phyloP scores from a whole-genome alignment of 164 flowering plant species.

The Houttuynia cordata region DNA sequence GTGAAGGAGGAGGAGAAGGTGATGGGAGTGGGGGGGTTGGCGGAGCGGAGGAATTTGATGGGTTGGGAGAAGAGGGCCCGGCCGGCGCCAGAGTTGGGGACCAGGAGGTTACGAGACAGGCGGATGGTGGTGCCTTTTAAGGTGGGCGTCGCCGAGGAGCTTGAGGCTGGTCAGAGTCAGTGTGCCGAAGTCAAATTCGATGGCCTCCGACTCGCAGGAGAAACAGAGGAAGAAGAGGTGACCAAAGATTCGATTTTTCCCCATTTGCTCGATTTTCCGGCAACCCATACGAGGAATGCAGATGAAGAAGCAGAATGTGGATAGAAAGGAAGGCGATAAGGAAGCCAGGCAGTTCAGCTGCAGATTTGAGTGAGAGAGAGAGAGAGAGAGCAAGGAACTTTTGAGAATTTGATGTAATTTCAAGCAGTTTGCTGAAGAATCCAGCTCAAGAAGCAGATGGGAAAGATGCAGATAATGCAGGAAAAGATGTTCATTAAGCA shows the following conservation, averaged over 20 bases:
- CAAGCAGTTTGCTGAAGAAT: no score
- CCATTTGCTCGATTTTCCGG: slow-evolving; percentile 17
- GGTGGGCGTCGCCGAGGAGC: slow-evolving; percentile 83
- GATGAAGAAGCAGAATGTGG: no score
- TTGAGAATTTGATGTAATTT: no score
- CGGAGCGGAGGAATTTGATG: slow-evolving; percentile 36
- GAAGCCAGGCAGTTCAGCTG: no score
- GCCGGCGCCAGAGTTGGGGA: slow-evolving; percentile 77
- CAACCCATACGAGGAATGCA: slow-evolving; percentile 15
- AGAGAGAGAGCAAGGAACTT: no score
- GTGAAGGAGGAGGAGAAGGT: slow-evolving; percentile 73
- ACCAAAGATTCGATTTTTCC: slow-evolving; percentile 1
- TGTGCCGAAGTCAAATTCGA: slow-evolving; percentile 61
- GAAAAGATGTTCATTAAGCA: no score
- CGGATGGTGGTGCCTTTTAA: slow-evolving; percentile 47
- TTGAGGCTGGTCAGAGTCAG: slow-evolving; percentile 46
- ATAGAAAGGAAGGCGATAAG: not conserved
- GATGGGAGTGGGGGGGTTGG: slow-evolving; percentile 14
- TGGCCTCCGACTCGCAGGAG: slow-evolving; percentile 8
- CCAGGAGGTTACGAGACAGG: slow-evolving; percentile 67
- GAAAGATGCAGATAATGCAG: no score
- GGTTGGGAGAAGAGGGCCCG: slow-evolving; percentile 52
- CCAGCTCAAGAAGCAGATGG: no score
- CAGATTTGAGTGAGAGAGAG: no score
- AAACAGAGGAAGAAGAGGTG: slow-evolving; percentile 1